These are phyloP conservation scores for Fraxinus latifolia DNA, from an alignment of 305 asterid genomes.

Conservation along the genomic window DNA sequence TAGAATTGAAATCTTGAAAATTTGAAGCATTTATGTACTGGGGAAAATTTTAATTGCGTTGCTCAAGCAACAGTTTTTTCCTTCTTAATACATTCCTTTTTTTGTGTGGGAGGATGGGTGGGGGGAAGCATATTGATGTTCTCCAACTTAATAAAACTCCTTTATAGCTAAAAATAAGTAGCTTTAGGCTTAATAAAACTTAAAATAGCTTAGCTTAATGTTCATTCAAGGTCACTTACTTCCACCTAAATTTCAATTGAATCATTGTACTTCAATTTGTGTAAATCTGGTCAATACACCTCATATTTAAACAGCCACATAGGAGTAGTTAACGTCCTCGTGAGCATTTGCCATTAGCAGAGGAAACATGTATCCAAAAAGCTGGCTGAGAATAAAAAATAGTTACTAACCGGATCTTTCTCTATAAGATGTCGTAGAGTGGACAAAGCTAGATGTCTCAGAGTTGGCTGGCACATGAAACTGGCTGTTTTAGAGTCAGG, in stretches of 20 bases:
- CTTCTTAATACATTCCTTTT: background rate
- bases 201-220: background rate
- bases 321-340: background rate
- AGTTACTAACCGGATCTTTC: slow-evolving; percentile 88
- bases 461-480: slow-evolving; percentile 70
- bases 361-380: slow-evolving; percentile 1
- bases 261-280: background rate
- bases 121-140: background rate
- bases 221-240: background rate
- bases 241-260: background rate
- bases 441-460: slow-evolving; percentile 87
- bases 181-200: background rate
- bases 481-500: slow-evolving; percentile 29
- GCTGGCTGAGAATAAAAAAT: slow-evolving; percentile 17
- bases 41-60: background rate
- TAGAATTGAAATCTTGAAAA: background rate
- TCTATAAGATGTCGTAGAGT: slow-evolving; percentile 97
- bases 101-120: background rate
- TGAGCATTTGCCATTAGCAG: background rate
- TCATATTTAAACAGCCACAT: background rate
- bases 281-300: background rate
- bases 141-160: background rate
- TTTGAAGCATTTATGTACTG: background rate
- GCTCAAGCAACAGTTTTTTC: background rate
- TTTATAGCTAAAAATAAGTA: background rate